phyloP scores from a whole-genome alignment of 208 protist genomes.

The Trypanosoma mega region DNA sequence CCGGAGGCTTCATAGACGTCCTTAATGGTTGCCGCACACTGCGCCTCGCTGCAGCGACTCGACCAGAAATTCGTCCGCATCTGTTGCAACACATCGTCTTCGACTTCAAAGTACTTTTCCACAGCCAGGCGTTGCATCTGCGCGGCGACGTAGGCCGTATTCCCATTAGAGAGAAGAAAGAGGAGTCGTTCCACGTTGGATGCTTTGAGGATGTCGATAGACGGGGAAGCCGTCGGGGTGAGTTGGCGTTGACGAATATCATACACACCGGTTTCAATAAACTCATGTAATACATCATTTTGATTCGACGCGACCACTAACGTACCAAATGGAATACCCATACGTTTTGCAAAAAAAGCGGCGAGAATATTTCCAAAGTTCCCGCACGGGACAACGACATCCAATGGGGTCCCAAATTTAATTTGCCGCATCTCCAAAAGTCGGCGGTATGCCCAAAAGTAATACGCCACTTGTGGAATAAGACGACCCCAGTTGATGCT shows the following conservation, averaged over 20 bases:
- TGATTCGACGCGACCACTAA: constrained; percentile 95
- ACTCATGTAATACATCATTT: constrained; percentile 95
- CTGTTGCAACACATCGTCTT: constrained; percentile 34
- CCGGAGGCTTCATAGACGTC: constrained; percentile 48
- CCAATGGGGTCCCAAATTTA: constrained; percentile 48
- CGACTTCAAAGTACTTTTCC: constrained; percentile 53
- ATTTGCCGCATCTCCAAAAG: constrained; percentile 44
- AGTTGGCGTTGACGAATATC: constrained; percentile 61
- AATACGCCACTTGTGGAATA: constrained; percentile 96
- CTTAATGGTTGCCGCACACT: constrained; percentile 80
- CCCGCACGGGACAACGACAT: constrained; percentile 94
- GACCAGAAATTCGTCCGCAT: constrained; percentile 69
- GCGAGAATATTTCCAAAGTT: constrained; percentile 97
- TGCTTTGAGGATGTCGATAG: constrained; percentile 92
- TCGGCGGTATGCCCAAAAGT: constrained; percentile 94
- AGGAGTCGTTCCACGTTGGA: constrained; percentile 97
- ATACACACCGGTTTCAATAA: constrained; percentile 88
- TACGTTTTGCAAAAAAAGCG: constrained; percentile 91
- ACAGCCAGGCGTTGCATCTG: constrained; percentile 74
- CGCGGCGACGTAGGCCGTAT: constrained; percentile 54
- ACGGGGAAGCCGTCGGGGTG: constrained; percentile 64
- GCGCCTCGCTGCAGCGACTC: constrained; percentile 66
- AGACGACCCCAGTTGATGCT: constrained; percentile 98
- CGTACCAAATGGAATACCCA: constrained; percentile 85
- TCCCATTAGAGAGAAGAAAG: constrained; percentile 81